phyloP scores from a whole-genome alignment of 495 filamentous ascomycete genomes.

The Neurospora sp. region DNA sequence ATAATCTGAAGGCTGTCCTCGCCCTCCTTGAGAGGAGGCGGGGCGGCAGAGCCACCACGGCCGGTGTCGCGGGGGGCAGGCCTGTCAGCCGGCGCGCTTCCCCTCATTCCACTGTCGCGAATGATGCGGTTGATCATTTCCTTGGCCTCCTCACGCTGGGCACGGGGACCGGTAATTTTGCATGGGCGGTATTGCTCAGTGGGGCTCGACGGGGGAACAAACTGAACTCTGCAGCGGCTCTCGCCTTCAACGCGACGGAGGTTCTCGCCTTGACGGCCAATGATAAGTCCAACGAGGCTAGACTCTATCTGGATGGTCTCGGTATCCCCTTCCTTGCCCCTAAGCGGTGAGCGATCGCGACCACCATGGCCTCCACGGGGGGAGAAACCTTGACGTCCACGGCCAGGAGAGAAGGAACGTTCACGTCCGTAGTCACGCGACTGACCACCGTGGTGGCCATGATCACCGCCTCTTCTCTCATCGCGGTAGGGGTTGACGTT shows the following conservation, averaged over 20 bases:
- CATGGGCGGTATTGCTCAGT: slow-evolving; percentile 60
- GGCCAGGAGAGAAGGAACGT: slow-evolving; percentile 51
- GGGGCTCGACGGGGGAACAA: slow-evolving; percentile 59
- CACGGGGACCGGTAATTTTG: slow-evolving; percentile 61
- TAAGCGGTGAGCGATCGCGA: slow-evolving; percentile 45
- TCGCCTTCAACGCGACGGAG: slow-evolving; percentile 66
- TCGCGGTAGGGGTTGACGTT: slow-evolving; percentile 66
- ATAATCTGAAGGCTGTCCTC: slow-evolving; percentile 75
- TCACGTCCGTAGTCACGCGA: slow-evolving; percentile 48
- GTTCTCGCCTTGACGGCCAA: slow-evolving; percentile 75
- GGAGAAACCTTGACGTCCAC: slow-evolving; percentile 41
- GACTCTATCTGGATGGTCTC: slow-evolving; percentile 72
- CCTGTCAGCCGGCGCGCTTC: slow-evolving; percentile 29
- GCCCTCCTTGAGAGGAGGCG: slow-evolving; percentile 50
- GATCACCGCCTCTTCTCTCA: slow-evolving; percentile 51
- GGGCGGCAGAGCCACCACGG: slow-evolving; percentile 13
- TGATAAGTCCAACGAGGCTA: slow-evolving; percentile 70
- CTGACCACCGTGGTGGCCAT: slow-evolving; percentile 18
- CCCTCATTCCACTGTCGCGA: slow-evolving; percentile 64
- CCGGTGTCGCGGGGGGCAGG: slow-evolving; percentile 13
- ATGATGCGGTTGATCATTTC: slow-evolving; percentile 70
- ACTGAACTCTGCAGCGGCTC: slow-evolving; percentile 68
- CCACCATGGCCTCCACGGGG: slow-evolving; percentile 29
- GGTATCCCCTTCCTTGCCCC: slow-evolving; percentile 47
- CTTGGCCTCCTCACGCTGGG: slow-evolving; percentile 58